phyloP scores from a whole-genome alignment of 2,329 filamentous ascomycete genomes.

The Nemania serpens region DNA sequence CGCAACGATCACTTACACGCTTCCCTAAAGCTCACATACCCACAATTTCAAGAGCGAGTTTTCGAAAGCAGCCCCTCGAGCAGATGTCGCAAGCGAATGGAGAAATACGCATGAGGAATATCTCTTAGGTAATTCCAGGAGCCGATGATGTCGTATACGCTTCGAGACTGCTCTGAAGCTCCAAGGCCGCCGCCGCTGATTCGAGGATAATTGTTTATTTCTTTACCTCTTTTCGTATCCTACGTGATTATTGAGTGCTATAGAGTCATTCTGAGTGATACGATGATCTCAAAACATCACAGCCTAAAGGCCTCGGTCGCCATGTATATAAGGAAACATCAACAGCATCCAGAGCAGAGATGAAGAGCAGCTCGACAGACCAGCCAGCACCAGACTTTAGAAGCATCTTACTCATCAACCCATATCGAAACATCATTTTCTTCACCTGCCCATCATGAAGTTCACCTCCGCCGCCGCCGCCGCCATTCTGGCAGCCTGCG shows the following conservation, averaged over 20 bases:
- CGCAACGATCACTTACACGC: neutral
- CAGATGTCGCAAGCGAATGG: neutral
- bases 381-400: neutral
- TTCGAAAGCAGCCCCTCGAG: neutral
- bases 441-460: slow-evolving; percentile 30
- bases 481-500: slow-evolving; percentile 29
- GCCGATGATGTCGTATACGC: neutral
- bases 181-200: slow-evolving; percentile 12
- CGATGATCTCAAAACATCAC: neutral
- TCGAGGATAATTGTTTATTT: slow-evolving; percentile 27
- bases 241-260: neutral
- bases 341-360: neutral
- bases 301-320: neutral
- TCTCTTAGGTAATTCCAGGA: slow-evolving; percentile 9
- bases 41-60: neutral
- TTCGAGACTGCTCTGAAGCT: neutral
- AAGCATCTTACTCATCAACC: neutral
- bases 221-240: neutral
- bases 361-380: neutral
- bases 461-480: slow-evolving; percentile 28
- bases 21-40: neutral
- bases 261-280: slow-evolving; percentile 1
- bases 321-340: slow-evolving; percentile 20
- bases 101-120: neutral
- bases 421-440: neutral